phyloP scores from a whole-genome alignment of 179 eudicot genomes.

The Silene coronaria region DNA sequence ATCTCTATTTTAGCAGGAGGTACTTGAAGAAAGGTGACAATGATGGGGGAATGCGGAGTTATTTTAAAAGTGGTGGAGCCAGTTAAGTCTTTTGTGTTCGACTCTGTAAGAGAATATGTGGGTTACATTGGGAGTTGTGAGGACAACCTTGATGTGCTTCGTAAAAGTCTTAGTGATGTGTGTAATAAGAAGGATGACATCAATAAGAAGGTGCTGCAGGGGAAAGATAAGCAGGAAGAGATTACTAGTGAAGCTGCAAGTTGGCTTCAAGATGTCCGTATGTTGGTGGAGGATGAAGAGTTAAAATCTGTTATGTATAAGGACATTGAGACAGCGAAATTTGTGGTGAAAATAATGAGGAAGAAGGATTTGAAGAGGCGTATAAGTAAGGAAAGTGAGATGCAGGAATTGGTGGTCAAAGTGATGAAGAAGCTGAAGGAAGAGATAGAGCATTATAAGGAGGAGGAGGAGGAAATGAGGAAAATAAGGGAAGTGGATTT shows the following conservation, averaged over 20 bases:
- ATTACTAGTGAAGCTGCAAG: not conserved
- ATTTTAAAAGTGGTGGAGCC: slow-evolving; percentile 8
- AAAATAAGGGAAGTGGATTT: not conserved
- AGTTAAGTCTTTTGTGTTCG: slow-evolving; percentile 2
- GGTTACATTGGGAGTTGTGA: not conserved
- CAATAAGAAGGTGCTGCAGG: not conserved
- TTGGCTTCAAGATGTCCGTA: not conserved
- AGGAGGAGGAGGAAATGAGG: not conserved
- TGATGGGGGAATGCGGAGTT: not conserved
- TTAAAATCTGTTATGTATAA: not conserved
- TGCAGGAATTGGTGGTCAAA: not conserved
- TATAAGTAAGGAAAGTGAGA: not conserved
- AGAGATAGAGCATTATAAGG: not conserved
- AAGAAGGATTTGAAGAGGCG: not conserved
- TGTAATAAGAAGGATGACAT: not conserved
- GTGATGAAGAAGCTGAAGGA: not conserved
- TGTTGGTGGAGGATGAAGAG: not conserved
- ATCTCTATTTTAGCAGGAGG: not conserved
- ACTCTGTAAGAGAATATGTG: not conserved
- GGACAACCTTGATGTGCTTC: not conserved
- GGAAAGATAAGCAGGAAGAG: not conserved
- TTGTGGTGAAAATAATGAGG: not conserved
- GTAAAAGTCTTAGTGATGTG: not conserved
- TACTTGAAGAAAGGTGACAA: not conserved
- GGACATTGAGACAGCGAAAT: not conserved